These are phyloP conservation scores for Vitis rupestris DNA, from an alignment of 164 flowering plant genomes.

Conservation along the genomic window DNA sequence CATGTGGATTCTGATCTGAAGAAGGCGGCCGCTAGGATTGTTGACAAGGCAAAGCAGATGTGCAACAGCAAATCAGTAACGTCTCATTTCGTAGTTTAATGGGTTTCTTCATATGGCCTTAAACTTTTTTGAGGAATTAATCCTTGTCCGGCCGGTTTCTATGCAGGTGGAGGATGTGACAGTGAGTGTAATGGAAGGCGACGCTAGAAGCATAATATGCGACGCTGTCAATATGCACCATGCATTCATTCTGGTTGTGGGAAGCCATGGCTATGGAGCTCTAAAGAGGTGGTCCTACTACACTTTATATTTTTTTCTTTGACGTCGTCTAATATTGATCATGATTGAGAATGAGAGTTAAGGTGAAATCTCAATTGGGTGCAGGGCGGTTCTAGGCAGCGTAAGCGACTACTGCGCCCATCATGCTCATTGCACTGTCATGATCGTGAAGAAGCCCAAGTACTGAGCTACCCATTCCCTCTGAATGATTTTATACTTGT, in stretches of 20 bases:
- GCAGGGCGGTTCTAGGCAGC: slow-evolving; percentile 48
- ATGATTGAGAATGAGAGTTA: no score
- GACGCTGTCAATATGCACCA: slow-evolving; percentile 41
- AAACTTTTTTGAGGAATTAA: no score
- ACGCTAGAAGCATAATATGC: slow-evolving; percentile 34
- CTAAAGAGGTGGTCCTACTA: no score
- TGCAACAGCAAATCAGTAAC: slow-evolving; percentile 29
- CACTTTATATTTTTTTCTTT: no score
- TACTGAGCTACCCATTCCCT: no score
- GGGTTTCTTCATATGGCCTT: no score
- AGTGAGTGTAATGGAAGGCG: slow-evolving; percentile 30
- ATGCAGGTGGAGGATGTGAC: slow-evolving; percentile 28
- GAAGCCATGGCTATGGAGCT: slow-evolving; percentile 40
- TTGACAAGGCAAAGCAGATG: slow-evolving; percentile 27
- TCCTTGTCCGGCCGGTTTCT: neutral
- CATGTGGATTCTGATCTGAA: slow-evolving; percentile 28
- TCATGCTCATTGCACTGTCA: slow-evolving; percentile 47
- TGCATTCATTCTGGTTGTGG: slow-evolving; percentile 36
- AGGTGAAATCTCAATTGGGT: no score
- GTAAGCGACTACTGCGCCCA: slow-evolving; percentile 51
- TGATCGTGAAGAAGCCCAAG: slow-evolving; percentile 48
- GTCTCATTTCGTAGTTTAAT: no score
- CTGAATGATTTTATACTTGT: no score
- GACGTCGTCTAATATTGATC: no score
- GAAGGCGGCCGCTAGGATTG: slow-evolving; percentile 27